Conservation (phyloP, 805 yeast genomes). For the Candida xyloterini region DNA sequence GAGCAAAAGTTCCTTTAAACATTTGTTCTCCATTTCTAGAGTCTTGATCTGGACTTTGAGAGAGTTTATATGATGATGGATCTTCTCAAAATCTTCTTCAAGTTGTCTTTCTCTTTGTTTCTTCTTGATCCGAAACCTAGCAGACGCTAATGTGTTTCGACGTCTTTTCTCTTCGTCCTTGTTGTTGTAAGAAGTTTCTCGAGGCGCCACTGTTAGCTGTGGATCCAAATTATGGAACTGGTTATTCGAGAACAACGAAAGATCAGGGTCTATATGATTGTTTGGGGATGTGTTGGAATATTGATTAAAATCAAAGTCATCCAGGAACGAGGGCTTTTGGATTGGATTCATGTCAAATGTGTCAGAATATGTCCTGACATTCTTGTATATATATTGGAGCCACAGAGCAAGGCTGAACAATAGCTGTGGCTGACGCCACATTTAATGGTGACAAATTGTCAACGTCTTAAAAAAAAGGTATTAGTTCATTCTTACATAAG, state of each 20-base stretch:
- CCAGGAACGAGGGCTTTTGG: slow-evolving; percentile 10
- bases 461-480: too few species aligned
- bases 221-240: slow-evolving; percentile 24
- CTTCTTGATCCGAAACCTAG: slow-evolving; percentile 61
- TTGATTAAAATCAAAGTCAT: slow-evolving; percentile 19
- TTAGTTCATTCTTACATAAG: slow-evolving; percentile 16
- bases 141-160: slow-evolving; percentile 64
- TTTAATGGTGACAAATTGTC: background rate
- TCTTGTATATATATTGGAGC: background rate
- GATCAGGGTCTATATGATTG: slow-evolving; percentile 11
- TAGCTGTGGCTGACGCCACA: slow-evolving; percentile 4
- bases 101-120: slow-evolving; percentile 57
- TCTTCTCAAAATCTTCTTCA: slow-evolving; percentile 44
- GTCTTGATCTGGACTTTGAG: slow-evolving; percentile 48
- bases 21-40: slow-evolving; percentile 60
- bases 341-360: slow-evolving; percentile 5
- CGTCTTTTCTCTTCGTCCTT: slow-evolving; percentile 44
- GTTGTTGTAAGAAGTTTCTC: slow-evolving; percentile 1
- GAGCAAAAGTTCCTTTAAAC: slow-evolving; percentile 45
- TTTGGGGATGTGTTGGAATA: slow-evolving; percentile 5
- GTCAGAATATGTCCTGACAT: background rate
- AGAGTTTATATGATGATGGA: slow-evolving; percentile 43
- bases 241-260: slow-evolving; percentile 24
- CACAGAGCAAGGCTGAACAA: slow-evolving; percentile 1
- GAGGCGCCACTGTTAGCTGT: slow-evolving; percentile 7